Percentiles rank a stretch among this genome's conserved stretches.
Evolutionary conservation across 2,329 filamentous ascomycete species (phyloP).

Genomic region (Apiospora hydei): DNA sequence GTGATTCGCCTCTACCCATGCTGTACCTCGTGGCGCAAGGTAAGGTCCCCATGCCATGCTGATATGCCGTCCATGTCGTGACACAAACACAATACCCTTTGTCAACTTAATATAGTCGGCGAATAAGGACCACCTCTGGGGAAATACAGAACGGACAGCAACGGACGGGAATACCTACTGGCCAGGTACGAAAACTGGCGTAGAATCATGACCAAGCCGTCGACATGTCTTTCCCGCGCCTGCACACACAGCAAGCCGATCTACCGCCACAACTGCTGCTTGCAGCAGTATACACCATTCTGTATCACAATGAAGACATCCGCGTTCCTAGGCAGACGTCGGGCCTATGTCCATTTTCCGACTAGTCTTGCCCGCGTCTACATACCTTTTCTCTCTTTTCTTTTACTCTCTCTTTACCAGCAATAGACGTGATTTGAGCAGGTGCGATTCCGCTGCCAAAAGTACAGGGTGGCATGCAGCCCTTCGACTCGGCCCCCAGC

Average conservation of each 20-base stretch:
- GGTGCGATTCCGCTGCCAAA: background rate
- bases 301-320: background rate
- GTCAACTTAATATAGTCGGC: constrained; percentile 2
- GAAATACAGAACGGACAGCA: background rate
- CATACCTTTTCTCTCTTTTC: background rate
- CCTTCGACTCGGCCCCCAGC: background rate
- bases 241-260: background rate
- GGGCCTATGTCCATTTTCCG: background rate
- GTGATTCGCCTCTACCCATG: background rate
- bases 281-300: background rate
- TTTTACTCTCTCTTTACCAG: background rate
- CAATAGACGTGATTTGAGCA: background rate
- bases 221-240: background rate
- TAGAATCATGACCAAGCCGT: background rate
- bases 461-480: background rate
- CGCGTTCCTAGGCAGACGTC: background rate
- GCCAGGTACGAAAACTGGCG: background rate
- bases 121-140: background rate
- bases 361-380: constrained; percentile 25
- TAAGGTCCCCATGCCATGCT: background rate
- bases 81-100: background rate
- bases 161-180: background rate
- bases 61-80: background rate
- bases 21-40: background rate
- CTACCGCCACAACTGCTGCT: background rate